Evolutionary conservation across 2,329 filamentous ascomycete species (phyloP), one percentile per base, ranked within the genome.

Genomic region (Penicillium sp.): DNA sequence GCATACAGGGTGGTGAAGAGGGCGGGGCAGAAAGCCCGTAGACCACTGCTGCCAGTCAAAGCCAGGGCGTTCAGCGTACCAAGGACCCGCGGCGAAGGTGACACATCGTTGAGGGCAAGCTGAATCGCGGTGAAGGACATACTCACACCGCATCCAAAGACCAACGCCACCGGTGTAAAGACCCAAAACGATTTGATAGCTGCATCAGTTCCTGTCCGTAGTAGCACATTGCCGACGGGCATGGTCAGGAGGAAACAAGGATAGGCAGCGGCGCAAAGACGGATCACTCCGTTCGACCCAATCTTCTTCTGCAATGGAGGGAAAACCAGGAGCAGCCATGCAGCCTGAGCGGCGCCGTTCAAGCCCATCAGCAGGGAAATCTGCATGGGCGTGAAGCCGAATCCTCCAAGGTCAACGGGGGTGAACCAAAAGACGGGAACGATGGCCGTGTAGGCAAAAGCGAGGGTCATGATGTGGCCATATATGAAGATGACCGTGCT

Each of bases 91-190:
- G 84, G 81, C 10, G 81, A 84, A 0, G 90, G 90, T 0, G 87
- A 82, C 2, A 89, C 84, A 56, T 93, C 89, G 71, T 93, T 93
- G 31, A 93, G 68, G 0, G 86, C 85, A 9, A 93, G 84, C 76
- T 93, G 89, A 1, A 87, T 81, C 1, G 81, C 86, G 0, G 88
- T 92, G 68, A 89, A 90, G 2, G 82, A 79, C 88, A 90, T 91
- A 49, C 81, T 81, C 0, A 90, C 83, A 1, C 86, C 85, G 13
- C 81, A 81, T 0, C 87, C 87, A 0, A 90, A n/a, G 0, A 78
- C 75, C 11, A 87, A 70, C 10, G 73, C 49, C 0, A 74, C 60
- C 0, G 79, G 79, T 1, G 70, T 75, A 2, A 81, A 48, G 2
- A 82, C 67, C 85, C 88, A 91, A 69, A 91, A 90, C 0, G 72